These are phyloP conservation scores for Vitis amurensis DNA, from an alignment of 164 flowering plant genomes.

Conservation along the genomic window DNA sequence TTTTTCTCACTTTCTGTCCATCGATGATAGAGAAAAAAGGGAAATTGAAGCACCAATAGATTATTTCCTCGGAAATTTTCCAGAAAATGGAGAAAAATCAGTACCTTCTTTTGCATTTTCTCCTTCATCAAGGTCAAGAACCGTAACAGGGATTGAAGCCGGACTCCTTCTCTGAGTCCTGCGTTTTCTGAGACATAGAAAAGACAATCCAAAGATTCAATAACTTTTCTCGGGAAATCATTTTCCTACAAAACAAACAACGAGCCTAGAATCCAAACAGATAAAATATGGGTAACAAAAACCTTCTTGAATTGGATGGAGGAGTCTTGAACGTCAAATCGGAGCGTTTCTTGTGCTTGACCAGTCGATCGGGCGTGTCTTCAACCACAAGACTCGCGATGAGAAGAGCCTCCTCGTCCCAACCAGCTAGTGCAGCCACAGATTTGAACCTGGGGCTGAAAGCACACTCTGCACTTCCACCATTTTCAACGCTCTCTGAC, in stretches of 20 bases:
- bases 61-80: not conserved
- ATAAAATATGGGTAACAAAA: not conserved
- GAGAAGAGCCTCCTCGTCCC: slow-evolving; percentile 88
- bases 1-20: slow-evolving; percentile 20
- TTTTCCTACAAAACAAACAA: not conserved
- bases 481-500: slow-evolving; percentile 13
- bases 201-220: not conserved
- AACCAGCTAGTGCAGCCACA: slow-evolving; percentile 85
- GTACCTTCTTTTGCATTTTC: slow-evolving; percentile 32
- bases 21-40: not conserved
- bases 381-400: slow-evolving; percentile 69
- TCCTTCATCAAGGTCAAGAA: slow-evolving; percentile 62
- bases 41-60: not conserved
- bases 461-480: slow-evolving; percentile 24
- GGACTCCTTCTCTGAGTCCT: slow-evolving; percentile 43
- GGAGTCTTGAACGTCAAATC: slow-evolving; percentile 44
- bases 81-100: not conserved
- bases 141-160: slow-evolving; percentile 28
- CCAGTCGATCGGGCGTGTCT: slow-evolving; percentile 75
- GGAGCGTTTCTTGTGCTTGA: slow-evolving; percentile 51
- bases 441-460: slow-evolving; percentile 82
- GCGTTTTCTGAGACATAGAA: slow-evolving; percentile 49
- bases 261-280: not conserved
- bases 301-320: slow-evolving; percentile 67
- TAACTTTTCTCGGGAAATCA: not conserved